These are phyloP conservation scores for Monosporascus sp. DNA, from an alignment of 2,329 filamentous ascomycete genomes.

Conservation along the genomic window DNA sequence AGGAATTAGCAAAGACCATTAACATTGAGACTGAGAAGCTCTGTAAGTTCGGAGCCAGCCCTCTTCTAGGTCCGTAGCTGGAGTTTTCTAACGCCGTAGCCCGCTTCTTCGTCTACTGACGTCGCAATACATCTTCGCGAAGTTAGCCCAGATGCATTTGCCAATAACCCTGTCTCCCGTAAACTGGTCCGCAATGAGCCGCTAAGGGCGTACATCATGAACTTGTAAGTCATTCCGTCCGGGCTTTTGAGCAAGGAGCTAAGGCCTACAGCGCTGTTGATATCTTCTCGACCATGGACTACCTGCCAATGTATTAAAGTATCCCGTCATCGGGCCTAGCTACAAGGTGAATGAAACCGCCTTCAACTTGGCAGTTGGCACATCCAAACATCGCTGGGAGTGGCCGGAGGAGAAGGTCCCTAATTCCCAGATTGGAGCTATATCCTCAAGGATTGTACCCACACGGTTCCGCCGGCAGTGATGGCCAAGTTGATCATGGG, in stretches of 20 bases:
- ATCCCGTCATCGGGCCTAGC: slow-evolving; percentile 13
- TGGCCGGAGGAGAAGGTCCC: slow-evolving; percentile 14
- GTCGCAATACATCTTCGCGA: neutral
- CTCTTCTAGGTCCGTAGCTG: neutral
- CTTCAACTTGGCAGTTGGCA: slow-evolving; percentile 10
- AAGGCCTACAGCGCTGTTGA: neutral
- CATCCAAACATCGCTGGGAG: slow-evolving; percentile 7
- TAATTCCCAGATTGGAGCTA: slow-evolving; percentile 2
- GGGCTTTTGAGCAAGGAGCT: neutral
- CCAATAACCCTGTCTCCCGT: neutral
- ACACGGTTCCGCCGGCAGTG: neutral
- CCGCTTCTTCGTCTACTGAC: neutral
- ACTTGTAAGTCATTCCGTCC: neutral
- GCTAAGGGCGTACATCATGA: neutral
- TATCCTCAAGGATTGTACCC: slow-evolving; percentile 3
- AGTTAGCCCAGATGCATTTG: neutral
- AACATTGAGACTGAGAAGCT: neutral
- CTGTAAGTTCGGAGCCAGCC: neutral
- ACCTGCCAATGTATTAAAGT: slow-evolving; percentile 11
- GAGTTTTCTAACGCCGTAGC: neutral
- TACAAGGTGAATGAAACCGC: slow-evolving; percentile 8
- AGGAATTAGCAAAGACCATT: neutral
- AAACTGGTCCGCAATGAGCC: neutral
- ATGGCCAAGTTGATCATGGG: neutral
- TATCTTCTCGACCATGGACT: slow-evolving; percentile 5